Evolutionary conservation across 331 rosid genomes (phyloP).

Genomic region (Rhamnella rubrinervis): DNA sequence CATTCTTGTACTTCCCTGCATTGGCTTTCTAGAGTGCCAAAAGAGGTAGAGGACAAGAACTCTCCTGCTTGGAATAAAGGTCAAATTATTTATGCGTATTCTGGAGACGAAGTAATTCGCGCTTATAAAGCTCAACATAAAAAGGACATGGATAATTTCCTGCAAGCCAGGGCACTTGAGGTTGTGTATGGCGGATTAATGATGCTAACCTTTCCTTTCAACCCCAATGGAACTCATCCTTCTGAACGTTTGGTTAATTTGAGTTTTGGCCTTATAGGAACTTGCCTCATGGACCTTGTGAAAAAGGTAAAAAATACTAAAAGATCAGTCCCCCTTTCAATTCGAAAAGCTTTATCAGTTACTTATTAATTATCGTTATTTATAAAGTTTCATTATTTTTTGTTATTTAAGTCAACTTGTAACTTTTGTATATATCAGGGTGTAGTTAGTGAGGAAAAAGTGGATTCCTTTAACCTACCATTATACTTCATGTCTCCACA

Average conservation of each 20-base stretch:
- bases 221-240: background rate
- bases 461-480: too few relatives aligned
- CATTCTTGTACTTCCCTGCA: slow-evolving; percentile 3
- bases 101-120: slow-evolving; percentile 4
- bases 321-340: too few relatives aligned
- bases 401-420: background rate
- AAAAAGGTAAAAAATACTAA: background rate
- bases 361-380: too few relatives aligned
- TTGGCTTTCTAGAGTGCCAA: slow-evolving; percentile 16
- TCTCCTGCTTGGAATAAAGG: slow-evolving; percentile 16
- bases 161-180: slow-evolving; percentile 20
- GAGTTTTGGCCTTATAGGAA: background rate
- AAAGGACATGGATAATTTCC: slow-evolving; percentile 13
- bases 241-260: background rate
- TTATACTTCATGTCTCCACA: too few relatives aligned
- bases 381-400: too few relatives aligned
- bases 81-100: slow-evolving; percentile 3
- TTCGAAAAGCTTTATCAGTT: too few relatives aligned
- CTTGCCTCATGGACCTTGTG: slow-evolving; percentile 16
- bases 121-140: slow-evolving; percentile 15
- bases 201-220: slow-evolving; percentile 5
- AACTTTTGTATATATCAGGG: too few relatives aligned
- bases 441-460: too few relatives aligned
- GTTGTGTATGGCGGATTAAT: slow-evolving; percentile 16
- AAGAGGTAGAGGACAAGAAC: background rate